A percentile compares a stretch with the other conserved stretches of the same genome.
phyloP scores from a whole-genome alignment of 805 yeast species.

The Ogataea zsoltii region DNA sequence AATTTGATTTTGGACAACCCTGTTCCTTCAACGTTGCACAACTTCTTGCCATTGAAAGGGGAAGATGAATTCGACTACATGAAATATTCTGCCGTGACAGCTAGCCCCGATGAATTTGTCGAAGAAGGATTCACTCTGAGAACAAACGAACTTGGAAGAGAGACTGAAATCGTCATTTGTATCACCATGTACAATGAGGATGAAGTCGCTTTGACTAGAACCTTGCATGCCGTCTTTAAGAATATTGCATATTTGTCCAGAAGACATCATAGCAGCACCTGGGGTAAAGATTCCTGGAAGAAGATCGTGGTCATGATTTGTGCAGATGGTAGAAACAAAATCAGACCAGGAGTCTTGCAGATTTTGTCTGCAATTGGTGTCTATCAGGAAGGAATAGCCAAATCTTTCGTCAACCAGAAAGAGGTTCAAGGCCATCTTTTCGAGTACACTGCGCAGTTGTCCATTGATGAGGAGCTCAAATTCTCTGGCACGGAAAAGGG shows the following conservation, averaged over 20 bases:
- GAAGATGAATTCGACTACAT: conserved; percentile 92
- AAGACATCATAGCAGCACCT: conserved; percentile 76
- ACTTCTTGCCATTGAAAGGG: conserved; percentile 83
- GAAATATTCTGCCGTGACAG: conserved; percentile 97
- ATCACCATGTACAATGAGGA: conserved; percentile 98
- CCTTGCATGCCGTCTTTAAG: conserved; percentile 91
- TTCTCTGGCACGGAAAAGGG: conserved; percentile 90
- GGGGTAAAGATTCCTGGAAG: conserved; percentile 98
- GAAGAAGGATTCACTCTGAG: conserved; percentile 81
- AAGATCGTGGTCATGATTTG: conserved; percentile 90
- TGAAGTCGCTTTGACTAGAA: conserved; percentile 84
- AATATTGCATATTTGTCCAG: conserved; percentile 86
- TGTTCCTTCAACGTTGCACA: conserved; percentile 83
- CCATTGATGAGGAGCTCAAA: conserved; percentile 84
- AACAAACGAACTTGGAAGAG: conserved; percentile 83
- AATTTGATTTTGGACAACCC: conserved; percentile 91
- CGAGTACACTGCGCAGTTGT: conserved; percentile 94
- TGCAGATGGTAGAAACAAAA: conserved; percentile 92
- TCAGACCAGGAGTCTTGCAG: conserved; percentile 81
- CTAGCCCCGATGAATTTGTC: conserved; percentile 85
- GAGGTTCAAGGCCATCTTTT: conserved; percentile 92
- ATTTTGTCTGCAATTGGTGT: conserved; percentile 93
- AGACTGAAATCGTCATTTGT: conserved; percentile 88
- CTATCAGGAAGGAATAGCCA: conserved; percentile 96
- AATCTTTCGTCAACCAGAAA: conserved; percentile 88